Percentiles rank a stretch among this genome's conserved stretches.
Conservation (phyloP, 1,139 yeast species). For the Sugiyamaella xylanicola region DNA sequence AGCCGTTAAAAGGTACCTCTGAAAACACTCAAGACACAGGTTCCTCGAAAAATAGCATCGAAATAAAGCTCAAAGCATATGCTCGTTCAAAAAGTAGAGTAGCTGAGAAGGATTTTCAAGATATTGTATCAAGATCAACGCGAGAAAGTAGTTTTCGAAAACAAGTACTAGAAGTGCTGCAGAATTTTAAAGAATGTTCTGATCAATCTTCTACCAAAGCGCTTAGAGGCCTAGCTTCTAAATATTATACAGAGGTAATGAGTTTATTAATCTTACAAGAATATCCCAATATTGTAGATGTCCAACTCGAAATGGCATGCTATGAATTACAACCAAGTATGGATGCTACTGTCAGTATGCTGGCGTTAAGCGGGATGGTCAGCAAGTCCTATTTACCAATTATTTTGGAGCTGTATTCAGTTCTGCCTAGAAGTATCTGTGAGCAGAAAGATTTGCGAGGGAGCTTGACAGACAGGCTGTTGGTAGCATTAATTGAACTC, state of each 20-base stretch:
- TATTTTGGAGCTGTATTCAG: conserved; percentile 5
- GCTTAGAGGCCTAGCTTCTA: background rate
- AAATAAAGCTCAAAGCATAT: no score
- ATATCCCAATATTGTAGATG: conserved; percentile 8
- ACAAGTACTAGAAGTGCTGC: background rate
- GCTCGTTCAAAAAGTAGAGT: no score
- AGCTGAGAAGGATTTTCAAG: no score
- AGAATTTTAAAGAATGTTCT: background rate
- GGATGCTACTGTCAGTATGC: background rate
- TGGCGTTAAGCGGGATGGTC: background rate
- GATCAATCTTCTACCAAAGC: background rate
- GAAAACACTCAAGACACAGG: no score
- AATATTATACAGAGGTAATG: conserved; percentile 11
- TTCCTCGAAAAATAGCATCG: no score
- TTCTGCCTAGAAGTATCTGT: conserved; percentile 1
- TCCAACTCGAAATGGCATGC: conserved; percentile 11
- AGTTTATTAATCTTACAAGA: conserved; percentile 6
- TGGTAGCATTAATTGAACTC: background rate
- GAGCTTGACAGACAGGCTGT: background rate
- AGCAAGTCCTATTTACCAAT: conserved; percentile 13
- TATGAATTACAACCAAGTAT: conserved; percentile 1
- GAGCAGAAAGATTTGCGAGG: background rate
- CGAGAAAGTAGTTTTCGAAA: background rate
- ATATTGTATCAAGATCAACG: conserved; percentile 2
- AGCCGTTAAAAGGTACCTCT: no score